Evolutionary conservation across 768 basidiomycete genomes (phyloP).

Genomic region (Baorangia bicolor): DNA sequence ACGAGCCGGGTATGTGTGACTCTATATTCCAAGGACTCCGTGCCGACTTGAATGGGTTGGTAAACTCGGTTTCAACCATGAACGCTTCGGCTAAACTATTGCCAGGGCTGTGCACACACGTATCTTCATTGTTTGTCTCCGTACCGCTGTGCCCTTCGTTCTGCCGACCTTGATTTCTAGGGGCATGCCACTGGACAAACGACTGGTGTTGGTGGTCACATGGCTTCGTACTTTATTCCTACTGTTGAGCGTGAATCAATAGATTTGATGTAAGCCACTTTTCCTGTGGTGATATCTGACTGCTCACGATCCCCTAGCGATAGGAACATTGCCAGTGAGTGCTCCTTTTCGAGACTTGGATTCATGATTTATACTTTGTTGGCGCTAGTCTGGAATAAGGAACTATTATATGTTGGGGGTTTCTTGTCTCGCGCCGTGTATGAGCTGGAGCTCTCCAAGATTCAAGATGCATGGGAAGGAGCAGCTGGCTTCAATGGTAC

Average conservation of each 20-base stretch:
- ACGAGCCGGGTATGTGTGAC: background rate
- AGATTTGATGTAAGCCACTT: conserved; percentile 10
- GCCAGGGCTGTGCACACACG: conserved; percentile 59
- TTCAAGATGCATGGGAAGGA: conserved; percentile 52
- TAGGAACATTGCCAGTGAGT: conserved; percentile 7
- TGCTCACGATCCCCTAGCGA: background rate
- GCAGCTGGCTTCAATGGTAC: conserved; percentile 36
- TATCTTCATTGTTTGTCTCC: conserved; percentile 70
- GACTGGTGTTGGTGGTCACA: conserved; percentile 17
- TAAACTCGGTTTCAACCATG: background rate
- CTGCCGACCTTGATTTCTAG: background rate
- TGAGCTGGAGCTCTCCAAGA: conserved; percentile 12
- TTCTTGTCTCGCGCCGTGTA: conserved; percentile 10
- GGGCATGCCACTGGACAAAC: conserved; percentile 15
- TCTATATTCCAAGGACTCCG: conserved; percentile 10
- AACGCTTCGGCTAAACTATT: background rate
- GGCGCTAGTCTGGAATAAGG: conserved; percentile 90
- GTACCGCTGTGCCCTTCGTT: background rate
- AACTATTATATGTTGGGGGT: conserved; percentile 35
- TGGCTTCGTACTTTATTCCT: conserved; percentile 16
- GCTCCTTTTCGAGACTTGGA: no score
- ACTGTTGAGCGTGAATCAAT: conserved; percentile 20
- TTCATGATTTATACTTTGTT: no score
- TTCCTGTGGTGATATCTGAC: background rate
- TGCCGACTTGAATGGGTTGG: conserved; percentile 10